Conservation (phyloP, 2,329 filamentous ascomycete genomes). For the Apiospora arundinis region DNA sequence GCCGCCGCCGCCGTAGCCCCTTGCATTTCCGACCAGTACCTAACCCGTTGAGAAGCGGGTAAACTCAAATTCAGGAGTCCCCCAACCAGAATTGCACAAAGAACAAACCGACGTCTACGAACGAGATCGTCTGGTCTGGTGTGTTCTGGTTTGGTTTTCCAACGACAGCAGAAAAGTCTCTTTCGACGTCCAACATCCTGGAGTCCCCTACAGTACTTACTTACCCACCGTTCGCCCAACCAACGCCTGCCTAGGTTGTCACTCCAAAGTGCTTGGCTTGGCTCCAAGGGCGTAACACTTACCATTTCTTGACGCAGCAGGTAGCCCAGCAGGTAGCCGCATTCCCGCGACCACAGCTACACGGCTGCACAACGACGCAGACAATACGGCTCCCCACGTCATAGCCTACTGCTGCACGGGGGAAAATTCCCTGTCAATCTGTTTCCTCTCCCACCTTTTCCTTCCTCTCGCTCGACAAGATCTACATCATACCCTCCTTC, state of each 20-base stretch:
- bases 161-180: conserved; percentile 6
- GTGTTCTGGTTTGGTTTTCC: neutral
- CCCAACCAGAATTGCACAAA: neutral
- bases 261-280: neutral
- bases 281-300: conserved; percentile 4
- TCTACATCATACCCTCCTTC: conserved; percentile 14
- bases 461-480: conserved; percentile 8
- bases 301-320: conserved; percentile 5
- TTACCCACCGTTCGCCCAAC: conserved; percentile 2
- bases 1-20: conserved; percentile 8
- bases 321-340: conserved; percentile 1
- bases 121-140: conserved; percentile 2
- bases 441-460: conserved; percentile 11
- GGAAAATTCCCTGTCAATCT: conserved; percentile 21
- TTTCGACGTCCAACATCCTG: conserved; percentile 16
- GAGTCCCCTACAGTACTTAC: too few species aligned
- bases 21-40: conserved; percentile 11
- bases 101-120: neutral
- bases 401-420: conserved; percentile 11
- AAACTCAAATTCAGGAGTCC: conserved; percentile 18
- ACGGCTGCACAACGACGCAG: conserved; percentile 9
- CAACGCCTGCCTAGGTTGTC: neutral
- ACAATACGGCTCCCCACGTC: conserved; percentile 21
- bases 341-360: conserved; percentile 17
- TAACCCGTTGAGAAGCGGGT: conserved; percentile 14